Evolutionary conservation across 345 rosid genomes (phyloP), one percentile per base, ranked within the genome.

Genomic region (Aurinia saxatilis): DNA sequence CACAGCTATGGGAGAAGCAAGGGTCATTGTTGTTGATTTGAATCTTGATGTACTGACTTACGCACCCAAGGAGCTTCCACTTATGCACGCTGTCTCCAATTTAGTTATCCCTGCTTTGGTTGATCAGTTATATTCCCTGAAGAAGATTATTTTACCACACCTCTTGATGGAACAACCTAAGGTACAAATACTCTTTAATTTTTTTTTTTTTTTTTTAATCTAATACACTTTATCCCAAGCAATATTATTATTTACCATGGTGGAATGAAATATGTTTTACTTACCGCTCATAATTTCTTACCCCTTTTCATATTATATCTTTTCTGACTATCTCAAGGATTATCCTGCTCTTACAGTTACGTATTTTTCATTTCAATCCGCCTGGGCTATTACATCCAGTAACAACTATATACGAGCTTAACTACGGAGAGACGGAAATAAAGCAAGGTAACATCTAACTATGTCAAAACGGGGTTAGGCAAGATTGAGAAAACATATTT

Each of bases 371-470:
- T 75, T 87, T 85, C 63, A 73, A 51, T 75, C 93, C 89, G 23
- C 84, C 91, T 14, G 91, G 91, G 21, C 33, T 87, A 17, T 69
- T 80, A 71, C 96, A 85, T 76, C 98, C 95, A 51, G 18, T 92
- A 54, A 92, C 89, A 27, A 78, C 77, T 11, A 79, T 84, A 62
- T 92, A 92, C 72, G 91, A 92, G 76, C 96, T 89, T 67, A 79
- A 79, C 72, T 89, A 87, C 63, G 96, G 95, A 52, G 96, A 92
- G 85, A 76, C 87, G 29, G 93, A 89, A 77, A 66, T 85, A 82
- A 89, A 84, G 75, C 98, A 89, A 89, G 95, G 98, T 84, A 73
- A 39, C n/a, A 17, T 63, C 4, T 19, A 16, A 3, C 41, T 40
- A 57, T 2, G 39, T 45, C 27, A 1, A 7, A 10, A 60, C 34